These are phyloP conservation scores for Picea glauca DNA, from an alignment of 75 land plant genomes.

Conservation along the genomic window DNA sequence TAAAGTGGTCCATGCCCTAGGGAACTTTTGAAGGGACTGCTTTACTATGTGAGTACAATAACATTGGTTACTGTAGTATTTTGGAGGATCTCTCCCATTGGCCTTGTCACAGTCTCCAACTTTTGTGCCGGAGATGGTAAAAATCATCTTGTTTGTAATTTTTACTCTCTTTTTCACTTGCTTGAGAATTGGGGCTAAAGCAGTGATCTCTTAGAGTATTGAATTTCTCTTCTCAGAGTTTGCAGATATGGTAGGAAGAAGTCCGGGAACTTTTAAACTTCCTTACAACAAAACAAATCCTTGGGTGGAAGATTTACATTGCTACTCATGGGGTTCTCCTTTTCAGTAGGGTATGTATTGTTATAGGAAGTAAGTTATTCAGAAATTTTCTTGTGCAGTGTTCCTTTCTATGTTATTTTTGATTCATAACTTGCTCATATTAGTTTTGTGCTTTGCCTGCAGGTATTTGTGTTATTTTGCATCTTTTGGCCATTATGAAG, in stretches of 20 bases:
- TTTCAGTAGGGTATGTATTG: constrained; percentile 60
- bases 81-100: constrained; percentile 75
- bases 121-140: constrained; percentile 93
- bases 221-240: constrained; percentile 36
- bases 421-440: neutral
- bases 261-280: constrained; percentile 65
- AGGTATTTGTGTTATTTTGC: constrained; percentile 78
- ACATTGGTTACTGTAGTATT: constrained; percentile 49
- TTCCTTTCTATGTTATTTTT: neutral
- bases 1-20: constrained; percentile 20
- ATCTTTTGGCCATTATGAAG: constrained; percentile 51
- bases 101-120: constrained; percentile 64
- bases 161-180: neutral
- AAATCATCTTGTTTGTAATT: neutral
- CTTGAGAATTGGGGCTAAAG: constrained; percentile 3
- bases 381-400: neutral
- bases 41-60: constrained; percentile 69
- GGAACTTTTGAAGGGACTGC: constrained; percentile 83
- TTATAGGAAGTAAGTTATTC: neutral
- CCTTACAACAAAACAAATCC: constrained; percentile 83
- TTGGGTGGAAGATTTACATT: constrained; percentile 67
- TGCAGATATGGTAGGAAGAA: constrained; percentile 88
- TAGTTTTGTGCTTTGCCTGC: constrained; percentile 16
- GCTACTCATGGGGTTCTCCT: constrained; percentile 54
- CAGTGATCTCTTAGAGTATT: constrained; percentile 1